Percentiles rank a stretch among this genome's conserved stretches.
Conservation (phyloP, 257 asterid genomes). For the Orobanche coerulescens region DNA sequence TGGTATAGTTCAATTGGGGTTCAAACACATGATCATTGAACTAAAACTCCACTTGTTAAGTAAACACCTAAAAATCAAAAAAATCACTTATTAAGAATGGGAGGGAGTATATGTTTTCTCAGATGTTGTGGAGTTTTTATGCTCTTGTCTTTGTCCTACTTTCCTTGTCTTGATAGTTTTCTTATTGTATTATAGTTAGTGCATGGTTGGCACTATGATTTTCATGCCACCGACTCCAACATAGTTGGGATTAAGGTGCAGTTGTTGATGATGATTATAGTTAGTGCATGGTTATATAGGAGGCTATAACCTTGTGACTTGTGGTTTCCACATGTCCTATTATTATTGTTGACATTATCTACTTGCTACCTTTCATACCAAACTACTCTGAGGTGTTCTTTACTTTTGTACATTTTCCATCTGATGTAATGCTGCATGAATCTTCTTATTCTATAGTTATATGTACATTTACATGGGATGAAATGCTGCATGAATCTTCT, state of each 20-base stretch:
- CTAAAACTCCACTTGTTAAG: no score
- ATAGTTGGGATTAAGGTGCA: no score
- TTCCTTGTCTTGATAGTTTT: background rate
- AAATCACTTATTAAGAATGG: no score
- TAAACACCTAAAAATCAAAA: no score
- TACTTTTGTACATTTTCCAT: background rate
- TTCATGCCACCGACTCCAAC: no score
- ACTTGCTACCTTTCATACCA: background rate
- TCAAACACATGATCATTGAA: no score
- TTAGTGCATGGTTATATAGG: no score
- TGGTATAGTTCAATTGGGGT: no score
- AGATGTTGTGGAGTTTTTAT: no score
- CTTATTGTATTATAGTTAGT: background rate
- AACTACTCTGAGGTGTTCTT: background rate
- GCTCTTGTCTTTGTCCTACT: background rate
- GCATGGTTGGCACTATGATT: background rate
- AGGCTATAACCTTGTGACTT: no score
- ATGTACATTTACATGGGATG: background rate
- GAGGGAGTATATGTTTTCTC: no score
- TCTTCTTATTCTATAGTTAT: background rate
- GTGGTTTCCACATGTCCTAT: background rate
- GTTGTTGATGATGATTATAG: no score
- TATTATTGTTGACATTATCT: background rate
- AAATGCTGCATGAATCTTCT: slow-evolving; percentile 1
- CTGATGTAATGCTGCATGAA: background rate